Evolutionary conservation across 2,329 filamentous ascomycete species (phyloP).

Genomic region (Coleophoma cylindrospora): DNA sequence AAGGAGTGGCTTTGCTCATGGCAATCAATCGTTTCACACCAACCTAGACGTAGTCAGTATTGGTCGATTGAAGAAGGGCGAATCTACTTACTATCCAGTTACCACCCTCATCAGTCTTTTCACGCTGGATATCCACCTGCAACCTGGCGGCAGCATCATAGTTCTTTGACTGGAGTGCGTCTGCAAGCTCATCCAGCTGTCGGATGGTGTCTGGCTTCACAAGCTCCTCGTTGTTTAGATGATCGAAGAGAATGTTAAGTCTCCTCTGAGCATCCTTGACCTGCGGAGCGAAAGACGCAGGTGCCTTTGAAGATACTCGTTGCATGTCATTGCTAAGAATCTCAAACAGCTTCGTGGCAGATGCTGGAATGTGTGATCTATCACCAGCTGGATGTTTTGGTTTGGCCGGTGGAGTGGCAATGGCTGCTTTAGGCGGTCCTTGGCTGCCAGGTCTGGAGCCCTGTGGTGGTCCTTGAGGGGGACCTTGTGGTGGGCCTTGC

Average conservation of each 20-base stretch:
- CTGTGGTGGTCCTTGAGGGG: constrained; percentile 36
- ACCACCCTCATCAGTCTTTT: constrained; percentile 75
- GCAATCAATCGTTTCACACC: constrained; percentile 73
- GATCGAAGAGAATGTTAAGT: constrained; percentile 89
- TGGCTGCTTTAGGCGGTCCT: constrained; percentile 37
- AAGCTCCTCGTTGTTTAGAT: constrained; percentile 92
- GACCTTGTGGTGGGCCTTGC: constrained; percentile 29
- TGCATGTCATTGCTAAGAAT: constrained; percentile 81
- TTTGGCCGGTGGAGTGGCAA: constrained; percentile 46
- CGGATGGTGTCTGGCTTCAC: constrained; percentile 74
- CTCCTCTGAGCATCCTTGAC: constrained; percentile 94
- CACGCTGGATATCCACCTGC: constrained; percentile 70
- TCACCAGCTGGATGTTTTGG: constrained; percentile 77
- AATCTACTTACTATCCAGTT: constrained; percentile 73
- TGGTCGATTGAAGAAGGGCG: not conserved
- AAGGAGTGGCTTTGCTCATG: constrained; percentile 72
- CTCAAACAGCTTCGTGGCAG: constrained; percentile 74
- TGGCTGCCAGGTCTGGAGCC: constrained; percentile 33
- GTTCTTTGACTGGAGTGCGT: constrained; percentile 63
- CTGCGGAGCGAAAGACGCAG: constrained; percentile 79
- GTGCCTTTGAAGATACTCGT: constrained; percentile 79
- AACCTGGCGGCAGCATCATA: constrained; percentile 63
- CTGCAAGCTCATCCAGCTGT: constrained; percentile 58
- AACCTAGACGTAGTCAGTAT: constrained; percentile 49
- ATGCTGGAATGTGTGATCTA: constrained; percentile 78